phyloP scores from a whole-genome alignment of 768 basidiomycete species.

The Nidularia sp. region DNA sequence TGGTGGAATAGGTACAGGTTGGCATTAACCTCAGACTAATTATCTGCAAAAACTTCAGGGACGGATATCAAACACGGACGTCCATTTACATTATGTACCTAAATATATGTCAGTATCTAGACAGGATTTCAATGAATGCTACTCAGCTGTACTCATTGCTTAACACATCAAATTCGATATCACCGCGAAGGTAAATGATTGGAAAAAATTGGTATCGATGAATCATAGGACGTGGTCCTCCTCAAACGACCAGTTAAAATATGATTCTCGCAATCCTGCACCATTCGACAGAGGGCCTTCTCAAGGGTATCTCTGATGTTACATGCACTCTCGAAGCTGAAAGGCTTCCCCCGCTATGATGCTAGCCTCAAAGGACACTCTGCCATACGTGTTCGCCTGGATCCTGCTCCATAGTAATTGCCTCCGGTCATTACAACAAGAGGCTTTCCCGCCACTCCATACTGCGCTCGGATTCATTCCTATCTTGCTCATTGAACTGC shows the following conservation, averaged over 20 bases:
- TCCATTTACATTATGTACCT: too few relatives aligned
- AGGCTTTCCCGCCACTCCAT: conserved; percentile 16
- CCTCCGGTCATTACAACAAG: conserved; percentile 27
- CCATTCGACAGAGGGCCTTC: neutral
- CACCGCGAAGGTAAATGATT: neutral
- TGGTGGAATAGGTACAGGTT: too few relatives aligned
- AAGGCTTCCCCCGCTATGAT: conserved; percentile 33
- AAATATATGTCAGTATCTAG: too few relatives aligned
- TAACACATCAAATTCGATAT: neutral
- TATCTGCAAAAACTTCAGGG: too few relatives aligned
- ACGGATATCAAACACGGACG: too few relatives aligned
- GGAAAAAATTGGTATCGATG: neutral
- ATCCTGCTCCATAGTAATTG: conserved; percentile 29
- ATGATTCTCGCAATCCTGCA: neutral
- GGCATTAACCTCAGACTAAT: too few relatives aligned
- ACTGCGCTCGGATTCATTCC: neutral
- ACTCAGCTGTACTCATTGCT: too few relatives aligned
- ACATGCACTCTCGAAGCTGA: conserved; percentile 35
- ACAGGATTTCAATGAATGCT: too few relatives aligned
- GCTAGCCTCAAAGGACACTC: conserved; percentile 17
- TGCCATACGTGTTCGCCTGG: conserved; percentile 24
- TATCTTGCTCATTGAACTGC: neutral
- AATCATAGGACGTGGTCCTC: neutral
- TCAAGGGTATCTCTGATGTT: neutral
- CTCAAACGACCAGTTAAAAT: neutral